Evolutionary conservation across 2,329 filamentous ascomycete genomes (phyloP), one percentile per base, ranked within the genome.

Genomic region (Ophiocordyceps unilateralis): DNA sequence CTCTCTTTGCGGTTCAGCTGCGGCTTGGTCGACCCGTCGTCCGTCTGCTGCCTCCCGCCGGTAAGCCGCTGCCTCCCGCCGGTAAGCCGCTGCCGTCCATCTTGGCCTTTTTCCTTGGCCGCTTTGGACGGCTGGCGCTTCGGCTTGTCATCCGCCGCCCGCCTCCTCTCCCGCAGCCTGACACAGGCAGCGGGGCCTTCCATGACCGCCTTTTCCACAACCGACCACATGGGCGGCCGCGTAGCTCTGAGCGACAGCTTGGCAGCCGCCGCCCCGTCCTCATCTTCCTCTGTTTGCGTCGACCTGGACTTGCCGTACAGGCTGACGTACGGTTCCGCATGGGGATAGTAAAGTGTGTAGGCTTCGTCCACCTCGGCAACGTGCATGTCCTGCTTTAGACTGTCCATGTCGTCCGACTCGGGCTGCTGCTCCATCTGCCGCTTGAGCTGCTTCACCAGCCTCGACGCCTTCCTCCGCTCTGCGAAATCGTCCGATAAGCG

Each of bases 381-480:
- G 55, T 84, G 79, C n/a, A 83, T 64, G 46, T 77, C 68, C 7
- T 59, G 58, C 50, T 73, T 64, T 41, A 83, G 57, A 43, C 59
- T 59, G 41, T 68, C 63, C 30, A 63, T 61, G 50, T 77, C 72
- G 40, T 70, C 66, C 1, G 66, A 57, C 30, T 72, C 69, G 42
- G 68, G 65, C 17, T 66, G 59, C 40, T 67, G 60, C 17, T 69
- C 61, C 34, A 83, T 62, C 49, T 71, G 70, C 52, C 74, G 76
- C 51, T 67, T 65, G 42, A 83, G 64, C 53, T 78, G 74, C 58
- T 81, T 87, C 42, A 76, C 65, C 37, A 77, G 66, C 45, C 81
- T 69, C 41, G 70, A 70, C 23, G 81, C 81, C 59, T 85, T 87
- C 60, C 84, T 79, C 40, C 81, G 72, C 51, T 86, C 80, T 83